Evolutionary conservation across 257 asterid genomes (phyloP).

Genomic region (Plantago elongata): DNA sequence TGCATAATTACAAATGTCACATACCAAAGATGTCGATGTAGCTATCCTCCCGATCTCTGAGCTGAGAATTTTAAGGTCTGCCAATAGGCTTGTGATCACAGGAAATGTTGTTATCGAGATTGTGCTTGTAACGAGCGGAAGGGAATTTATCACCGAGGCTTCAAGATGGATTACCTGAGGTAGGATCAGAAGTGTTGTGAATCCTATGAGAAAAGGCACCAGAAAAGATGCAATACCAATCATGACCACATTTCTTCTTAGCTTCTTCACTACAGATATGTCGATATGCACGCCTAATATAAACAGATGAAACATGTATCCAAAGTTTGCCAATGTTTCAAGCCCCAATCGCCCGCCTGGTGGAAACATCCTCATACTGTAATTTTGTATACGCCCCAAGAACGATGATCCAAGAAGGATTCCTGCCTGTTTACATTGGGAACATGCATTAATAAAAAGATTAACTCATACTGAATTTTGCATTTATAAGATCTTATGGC

Average conservation of each 20-base stretch:
- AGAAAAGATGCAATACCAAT: slow-evolving; percentile 38
- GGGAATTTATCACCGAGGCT: not conserved
- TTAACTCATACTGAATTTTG: too few species aligned
- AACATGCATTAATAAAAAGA: too few species aligned
- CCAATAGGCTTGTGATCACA: slow-evolving; percentile 40
- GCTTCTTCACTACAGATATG: slow-evolving; percentile 26
- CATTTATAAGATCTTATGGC: slow-evolving; percentile 2
- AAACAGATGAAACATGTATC: slow-evolving; percentile 52
- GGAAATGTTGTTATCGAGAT: slow-evolving; percentile 47
- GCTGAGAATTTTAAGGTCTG: slow-evolving; percentile 59
- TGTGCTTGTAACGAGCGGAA: slow-evolving; percentile 27
- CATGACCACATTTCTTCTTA: slow-evolving; percentile 27
- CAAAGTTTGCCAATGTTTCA: slow-evolving; percentile 45
- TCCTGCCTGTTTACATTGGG: slow-evolving; percentile 39
- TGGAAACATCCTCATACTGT: slow-evolving; percentile 28
- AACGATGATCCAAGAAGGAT: slow-evolving; percentile 43
- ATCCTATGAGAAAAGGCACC: slow-evolving; percentile 33
- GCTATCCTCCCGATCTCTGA: slow-evolving; percentile 59
- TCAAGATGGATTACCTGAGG: slow-evolving; percentile 14
- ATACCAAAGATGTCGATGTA: slow-evolving; percentile 36
- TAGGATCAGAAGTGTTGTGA: slow-evolving; percentile 12
- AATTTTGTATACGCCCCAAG: slow-evolving; percentile 18
- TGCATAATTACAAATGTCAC: slow-evolving; percentile 35
- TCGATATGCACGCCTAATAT: slow-evolving; percentile 49
- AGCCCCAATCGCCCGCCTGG: slow-evolving; percentile 36